phyloP scores from a whole-genome alignment of 192 early-diverging fungal species.

The Helicostylum pulchrum region DNA sequence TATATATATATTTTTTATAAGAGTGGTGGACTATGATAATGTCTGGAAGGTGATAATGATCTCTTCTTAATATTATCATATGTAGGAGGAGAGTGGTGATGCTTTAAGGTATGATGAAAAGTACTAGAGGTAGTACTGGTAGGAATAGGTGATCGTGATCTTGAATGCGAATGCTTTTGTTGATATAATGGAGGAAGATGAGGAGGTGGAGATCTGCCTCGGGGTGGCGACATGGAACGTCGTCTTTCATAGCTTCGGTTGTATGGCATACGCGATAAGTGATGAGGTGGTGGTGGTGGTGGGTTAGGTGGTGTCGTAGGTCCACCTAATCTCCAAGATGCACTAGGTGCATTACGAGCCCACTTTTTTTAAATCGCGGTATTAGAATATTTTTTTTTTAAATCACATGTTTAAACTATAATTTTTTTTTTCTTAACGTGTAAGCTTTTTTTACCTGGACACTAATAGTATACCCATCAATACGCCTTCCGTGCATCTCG shows the following conservation, averaged over 20 bases:
- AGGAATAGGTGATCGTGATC: slow-evolving; percentile 18
- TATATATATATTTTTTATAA: slow-evolving; percentile 7
- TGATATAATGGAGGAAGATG: slow-evolving; percentile 9
- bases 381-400: neutral
- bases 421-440: slow-evolving; percentile 5
- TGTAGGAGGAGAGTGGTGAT: neutral
- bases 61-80: too few relatives aligned
- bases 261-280: neutral
- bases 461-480: slow-evolving; percentile 77
- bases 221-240: slow-evolving; percentile 32
- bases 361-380: slow-evolving; percentile 47
- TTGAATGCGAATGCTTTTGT: neutral
- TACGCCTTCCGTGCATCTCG: slow-evolving; percentile 81
- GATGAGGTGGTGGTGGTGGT: slow-evolving; percentile 25
- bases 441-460: slow-evolving; percentile 69
- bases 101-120: too few relatives aligned
- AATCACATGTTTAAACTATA: neutral
- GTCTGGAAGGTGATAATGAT: slow-evolving; percentile 1
- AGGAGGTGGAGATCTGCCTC: slow-evolving; percentile 36
- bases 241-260: slow-evolving; percentile 26
- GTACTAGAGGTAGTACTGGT: too few relatives aligned
- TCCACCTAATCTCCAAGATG: slow-evolving; percentile 77
- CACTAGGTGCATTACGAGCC: slow-evolving; percentile 82
- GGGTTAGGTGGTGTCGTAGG: slow-evolving; percentile 41
- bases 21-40: slow-evolving; percentile 2